Evolutionary conservation across 805 yeast species (phyloP).

Genomic region (Blastobotrys peoriensis): DNA sequence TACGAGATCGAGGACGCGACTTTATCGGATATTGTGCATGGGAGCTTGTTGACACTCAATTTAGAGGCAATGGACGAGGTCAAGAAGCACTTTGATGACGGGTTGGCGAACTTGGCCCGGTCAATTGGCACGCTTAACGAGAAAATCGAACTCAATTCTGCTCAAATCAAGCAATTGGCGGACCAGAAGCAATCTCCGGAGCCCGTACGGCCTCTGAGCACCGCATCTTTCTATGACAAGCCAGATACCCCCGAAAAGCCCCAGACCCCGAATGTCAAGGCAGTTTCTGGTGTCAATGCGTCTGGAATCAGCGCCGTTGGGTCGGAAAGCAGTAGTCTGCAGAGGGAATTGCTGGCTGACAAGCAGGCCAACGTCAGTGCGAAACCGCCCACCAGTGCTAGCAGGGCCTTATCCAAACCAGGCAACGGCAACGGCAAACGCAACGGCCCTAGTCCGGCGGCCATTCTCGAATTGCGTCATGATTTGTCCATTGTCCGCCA

Average conservation of each 20-base stretch:
- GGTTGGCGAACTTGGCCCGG: slow-evolving; percentile 18
- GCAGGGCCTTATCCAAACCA: neutral
- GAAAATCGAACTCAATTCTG: slow-evolving; percentile 21
- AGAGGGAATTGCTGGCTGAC: no score
- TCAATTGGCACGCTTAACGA: slow-evolving; percentile 24
- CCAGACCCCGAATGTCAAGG: neutral
- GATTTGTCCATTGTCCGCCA: slow-evolving; percentile 24
- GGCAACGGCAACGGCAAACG: neutral
- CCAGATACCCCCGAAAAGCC: neutral
- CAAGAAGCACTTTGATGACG: slow-evolving; percentile 28
- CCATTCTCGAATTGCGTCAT: slow-evolving; percentile 11
- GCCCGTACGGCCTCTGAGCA: neutral
- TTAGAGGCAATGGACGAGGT: slow-evolving; percentile 38
- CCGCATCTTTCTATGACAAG: neutral
- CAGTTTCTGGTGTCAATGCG: no score
- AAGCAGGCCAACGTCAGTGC: neutral
- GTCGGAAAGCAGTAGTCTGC: no score
- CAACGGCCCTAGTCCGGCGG: neutral
- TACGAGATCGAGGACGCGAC: slow-evolving; percentile 75
- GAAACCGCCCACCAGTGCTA: neutral
- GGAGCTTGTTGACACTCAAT: slow-evolving; percentile 53
- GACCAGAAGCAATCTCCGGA: slow-evolving; percentile 8
- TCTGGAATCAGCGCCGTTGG: no score
- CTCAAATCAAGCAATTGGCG: slow-evolving; percentile 16
- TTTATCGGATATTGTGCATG: slow-evolving; percentile 52